Evolutionary conservation across 192 early-diverging fungal species (phyloP), one percentile per base, ranked within the genome.

Genomic region (Dispira simplex): DNA sequence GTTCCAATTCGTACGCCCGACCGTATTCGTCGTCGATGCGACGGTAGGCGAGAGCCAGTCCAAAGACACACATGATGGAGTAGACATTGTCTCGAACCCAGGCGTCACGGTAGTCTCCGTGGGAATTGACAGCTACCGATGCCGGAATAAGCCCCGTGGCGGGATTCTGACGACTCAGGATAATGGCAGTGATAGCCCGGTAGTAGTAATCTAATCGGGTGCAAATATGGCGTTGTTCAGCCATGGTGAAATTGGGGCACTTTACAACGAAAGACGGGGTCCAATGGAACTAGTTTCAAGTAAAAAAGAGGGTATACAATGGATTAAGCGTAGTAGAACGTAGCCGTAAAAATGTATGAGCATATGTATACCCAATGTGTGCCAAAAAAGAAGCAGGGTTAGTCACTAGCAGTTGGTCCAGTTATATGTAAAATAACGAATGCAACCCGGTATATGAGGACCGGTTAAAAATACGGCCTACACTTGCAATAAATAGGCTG

Each of bases 41-140:
- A 51, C 89, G 78, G 72, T 91, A 93, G 0, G 90, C 89, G 11
- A 91, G 74, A 3, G 89, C 87, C 13, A 93, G 75, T 60, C 86
- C 90, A 74, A 81, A 93, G 14, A 88, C 89, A 39, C 81, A 81
- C 65, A 85, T 77, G 66, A 93, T 93, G 11, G 90, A 91, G 68
- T 93, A 90, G 3, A 93, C 90, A 63, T 92, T 92, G 74, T 92
- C 90, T 64, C 58, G 32, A 87, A 92, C 89, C 90, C 89, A 91
- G 43, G 90, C 89, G 79, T 91, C 90, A n/a, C 82, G 73, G 67
- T 90, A 90, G 73, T 93, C 84, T 28, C 90, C 90, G 67, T 93
- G 90, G 2, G 80, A 85, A 11, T 89, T 93, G 23, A 93, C 81
- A 28, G 90, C 90, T 16, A 89, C 86, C 3, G 87, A 89, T 12